A percentile compares a stretch with the other conserved stretches of the same genome.
These are phyloP conservation scores for Pythium angustatum DNA, from an alignment of 352 stramenopile species.

Conservation along the genomic window DNA sequence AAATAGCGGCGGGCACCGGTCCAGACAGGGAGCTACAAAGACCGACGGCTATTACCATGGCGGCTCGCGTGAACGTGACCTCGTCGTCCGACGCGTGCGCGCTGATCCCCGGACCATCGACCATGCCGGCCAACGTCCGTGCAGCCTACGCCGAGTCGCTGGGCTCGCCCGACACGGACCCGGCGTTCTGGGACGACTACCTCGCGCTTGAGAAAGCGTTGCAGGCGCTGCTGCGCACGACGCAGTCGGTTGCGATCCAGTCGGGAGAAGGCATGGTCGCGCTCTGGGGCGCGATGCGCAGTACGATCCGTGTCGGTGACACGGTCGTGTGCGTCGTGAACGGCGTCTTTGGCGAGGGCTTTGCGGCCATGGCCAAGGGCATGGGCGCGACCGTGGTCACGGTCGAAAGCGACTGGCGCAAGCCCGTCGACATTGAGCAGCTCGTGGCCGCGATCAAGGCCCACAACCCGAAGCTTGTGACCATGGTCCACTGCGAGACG, in stretches of 20 bases:
- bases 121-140: conserved; percentile 44
- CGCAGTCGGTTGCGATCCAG: conserved; percentile 44
- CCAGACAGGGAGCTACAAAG: not conserved
- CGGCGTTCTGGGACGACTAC: conserved; percentile 57
- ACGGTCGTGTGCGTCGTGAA: conserved; percentile 50
- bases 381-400: conserved; percentile 43
- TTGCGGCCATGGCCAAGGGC: conserved; percentile 46
- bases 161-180: conserved; percentile 52
- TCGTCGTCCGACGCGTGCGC: conserved; percentile 1
- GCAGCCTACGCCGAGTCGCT: conserved; percentile 33
- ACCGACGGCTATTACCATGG: not conserved
- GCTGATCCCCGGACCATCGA: conserved; percentile 44
- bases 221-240: conserved; percentile 39
- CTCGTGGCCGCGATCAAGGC: conserved; percentile 42
- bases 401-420: conserved; percentile 44
- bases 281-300: conserved; percentile 58
- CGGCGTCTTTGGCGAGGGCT: conserved; percentile 51
- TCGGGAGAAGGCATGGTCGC: conserved; percentile 61
- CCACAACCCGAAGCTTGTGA: conserved; percentile 50
- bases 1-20: not conserved
- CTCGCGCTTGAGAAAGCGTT: conserved; percentile 39
- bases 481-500: conserved; percentile 57
- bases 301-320: conserved; percentile 39
- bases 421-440: conserved; percentile 36
- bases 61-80: not conserved